phyloP scores from a whole-genome alignment of 345 rosid species.

The Lepidium didymum region DNA sequence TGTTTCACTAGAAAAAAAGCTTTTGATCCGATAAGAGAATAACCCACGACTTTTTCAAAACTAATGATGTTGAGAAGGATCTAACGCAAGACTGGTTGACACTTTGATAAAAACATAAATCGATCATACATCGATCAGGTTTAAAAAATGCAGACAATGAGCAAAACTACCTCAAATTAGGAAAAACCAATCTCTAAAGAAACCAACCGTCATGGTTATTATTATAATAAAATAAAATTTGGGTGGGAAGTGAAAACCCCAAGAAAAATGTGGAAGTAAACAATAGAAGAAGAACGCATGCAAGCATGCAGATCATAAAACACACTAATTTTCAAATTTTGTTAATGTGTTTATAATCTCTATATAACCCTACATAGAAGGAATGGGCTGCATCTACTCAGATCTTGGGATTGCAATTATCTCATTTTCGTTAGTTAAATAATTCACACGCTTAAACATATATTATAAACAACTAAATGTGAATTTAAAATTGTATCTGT shows the following conservation, averaged over 20 bases:
- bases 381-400: slow-evolving; percentile 37
- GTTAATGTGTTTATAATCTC: slow-evolving; percentile 57
- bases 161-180: too few relatives aligned
- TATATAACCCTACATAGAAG: slow-evolving; percentile 29
- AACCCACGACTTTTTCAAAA: too few relatives aligned
- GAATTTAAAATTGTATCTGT: slow-evolving; percentile 3
- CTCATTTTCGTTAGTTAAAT: not conserved
- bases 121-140: too few relatives aligned
- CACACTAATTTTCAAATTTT: slow-evolving; percentile 23
- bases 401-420: slow-evolving; percentile 29
- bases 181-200: too few relatives aligned
- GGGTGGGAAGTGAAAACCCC: slow-evolving; percentile 11
- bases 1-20: too few relatives aligned
- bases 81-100: too few relatives aligned
- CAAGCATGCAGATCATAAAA: slow-evolving; percentile 32
- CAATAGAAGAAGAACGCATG: slow-evolving; percentile 48
- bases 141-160: too few relatives aligned
- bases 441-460: slow-evolving; percentile 23
- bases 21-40: too few relatives aligned
- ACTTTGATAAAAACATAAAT: too few relatives aligned
- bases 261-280: slow-evolving; percentile 16
- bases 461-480: slow-evolving; percentile 5
- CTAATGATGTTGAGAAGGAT: too few relatives aligned
- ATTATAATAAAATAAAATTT: not conserved
- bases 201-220: slow-evolving; percentile 25